Percentiles rank a stretch among this genome's conserved stretches.
phyloP scores from a whole-genome alignment of 2,329 filamentous ascomycete species.

The Fusarium sublunatum region DNA sequence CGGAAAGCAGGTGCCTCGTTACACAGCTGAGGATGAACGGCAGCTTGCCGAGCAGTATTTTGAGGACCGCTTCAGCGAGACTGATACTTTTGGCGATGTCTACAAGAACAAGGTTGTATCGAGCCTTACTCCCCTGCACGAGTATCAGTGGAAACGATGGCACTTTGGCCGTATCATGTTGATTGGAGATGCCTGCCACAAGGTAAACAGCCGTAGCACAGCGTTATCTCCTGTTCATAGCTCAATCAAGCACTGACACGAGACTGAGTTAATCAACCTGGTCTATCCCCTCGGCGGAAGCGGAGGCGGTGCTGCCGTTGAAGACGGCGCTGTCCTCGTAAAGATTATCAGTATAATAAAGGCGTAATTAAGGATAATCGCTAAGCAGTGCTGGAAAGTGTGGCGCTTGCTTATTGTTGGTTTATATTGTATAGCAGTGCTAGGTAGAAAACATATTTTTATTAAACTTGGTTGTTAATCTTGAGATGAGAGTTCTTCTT shows the following conservation, averaged over 20 bases:
- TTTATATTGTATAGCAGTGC: background rate
- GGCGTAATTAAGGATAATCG: no score
- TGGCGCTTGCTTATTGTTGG: no score
- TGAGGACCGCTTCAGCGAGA: background rate
- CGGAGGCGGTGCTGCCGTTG: no score
- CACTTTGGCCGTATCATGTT: conserved; percentile 8
- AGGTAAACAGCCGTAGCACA: background rate
- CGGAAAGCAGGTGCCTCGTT: background rate
- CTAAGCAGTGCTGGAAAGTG: no score
- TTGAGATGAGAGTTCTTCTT: background rate
- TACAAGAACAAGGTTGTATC: background rate
- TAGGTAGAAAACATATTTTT: background rate
- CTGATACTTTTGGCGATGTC: background rate
- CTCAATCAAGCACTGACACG: no score
- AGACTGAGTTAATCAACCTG: no score
- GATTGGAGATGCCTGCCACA: conserved; percentile 18
- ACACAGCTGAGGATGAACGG: background rate
- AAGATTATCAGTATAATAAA: no score
- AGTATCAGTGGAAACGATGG: conserved; percentile 14
- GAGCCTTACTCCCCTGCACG: conserved; percentile 3
- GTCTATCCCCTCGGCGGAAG: no score
- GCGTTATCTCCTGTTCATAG: background rate
- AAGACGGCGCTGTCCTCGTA: no score
- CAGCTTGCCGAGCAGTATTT: background rate
- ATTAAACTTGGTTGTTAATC: background rate